phyloP scores from a whole-genome alignment of 192 early-diverging fungal genomes.

The Linnemannia zychae region DNA sequence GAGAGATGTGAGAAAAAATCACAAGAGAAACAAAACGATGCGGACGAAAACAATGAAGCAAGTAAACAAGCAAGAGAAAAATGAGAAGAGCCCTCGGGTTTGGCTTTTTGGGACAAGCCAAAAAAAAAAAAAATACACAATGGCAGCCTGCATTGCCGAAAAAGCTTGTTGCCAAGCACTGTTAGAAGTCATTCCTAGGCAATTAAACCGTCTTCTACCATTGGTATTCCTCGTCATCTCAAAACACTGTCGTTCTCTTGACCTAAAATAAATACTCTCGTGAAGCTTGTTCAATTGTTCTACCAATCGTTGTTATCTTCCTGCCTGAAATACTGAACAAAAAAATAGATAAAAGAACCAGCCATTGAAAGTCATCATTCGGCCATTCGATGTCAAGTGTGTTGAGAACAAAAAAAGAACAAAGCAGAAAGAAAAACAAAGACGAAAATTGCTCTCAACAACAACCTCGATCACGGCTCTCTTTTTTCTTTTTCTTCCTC shows the following conservation, averaged over 20 bases:
- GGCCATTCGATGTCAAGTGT: not conserved
- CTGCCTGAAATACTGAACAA: not conserved
- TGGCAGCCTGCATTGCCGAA: not conserved
- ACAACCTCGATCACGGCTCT: not conserved
- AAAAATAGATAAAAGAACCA: not conserved
- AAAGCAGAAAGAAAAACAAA: not conserved
- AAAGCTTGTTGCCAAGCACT: too few relatives aligned
- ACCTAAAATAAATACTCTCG: too few relatives aligned
- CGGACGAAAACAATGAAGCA: not conserved
- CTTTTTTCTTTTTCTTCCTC: not conserved
- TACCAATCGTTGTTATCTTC: not conserved
- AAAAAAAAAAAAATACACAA: too few relatives aligned
- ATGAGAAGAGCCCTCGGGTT: slow-evolving; percentile 2
- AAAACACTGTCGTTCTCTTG: not conserved
- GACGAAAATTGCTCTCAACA: slow-evolving; percentile 8
- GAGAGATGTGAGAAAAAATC: not conserved
- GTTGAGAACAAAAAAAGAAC: not conserved
- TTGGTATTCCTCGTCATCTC: not conserved
- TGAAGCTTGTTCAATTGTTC: not conserved
- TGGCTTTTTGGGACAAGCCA: not conserved
- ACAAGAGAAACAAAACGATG: not conserved
- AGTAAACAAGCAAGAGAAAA: not conserved
- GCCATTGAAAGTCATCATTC: not conserved
- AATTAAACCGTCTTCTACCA: too few relatives aligned
- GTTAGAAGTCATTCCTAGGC: too few relatives aligned